Evolutionary conservation across 164 flowering plant species (phyloP).

Genomic region (Aristolochia californica): DNA sequence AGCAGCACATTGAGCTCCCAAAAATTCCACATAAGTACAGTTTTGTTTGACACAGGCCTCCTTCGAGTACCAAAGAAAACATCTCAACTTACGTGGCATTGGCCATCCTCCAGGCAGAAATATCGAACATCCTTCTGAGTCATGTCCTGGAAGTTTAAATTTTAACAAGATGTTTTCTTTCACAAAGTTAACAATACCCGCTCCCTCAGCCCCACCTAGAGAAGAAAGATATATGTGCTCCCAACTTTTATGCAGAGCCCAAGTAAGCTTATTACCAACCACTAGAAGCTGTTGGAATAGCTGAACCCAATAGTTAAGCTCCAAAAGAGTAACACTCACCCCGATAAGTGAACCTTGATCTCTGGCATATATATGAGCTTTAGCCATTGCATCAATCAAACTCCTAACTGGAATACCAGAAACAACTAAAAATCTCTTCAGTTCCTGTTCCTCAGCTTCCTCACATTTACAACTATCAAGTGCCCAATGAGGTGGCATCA

Average conservation of each 20-base stretch:
- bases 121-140: constrained; percentile 20
- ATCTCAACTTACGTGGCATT: constrained; percentile 36
- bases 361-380: constrained; percentile 62
- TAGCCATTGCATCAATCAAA: constrained; percentile 68
- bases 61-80: constrained; percentile 39
- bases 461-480: constrained; percentile 13
- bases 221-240: constrained; percentile 82
- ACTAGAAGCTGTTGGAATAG: constrained; percentile 65
- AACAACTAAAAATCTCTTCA: constrained; percentile 52
- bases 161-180: constrained; percentile 27
- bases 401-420: constrained; percentile 51
- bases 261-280: constrained; percentile 46
- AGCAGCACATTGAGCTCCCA: constrained; percentile 53
- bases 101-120: constrained; percentile 95
- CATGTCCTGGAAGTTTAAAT: constrained; percentile 10
- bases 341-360: constrained; percentile 33
- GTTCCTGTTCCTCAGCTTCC: constrained; percentile 42
- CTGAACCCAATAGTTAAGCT: constrained; percentile 83
- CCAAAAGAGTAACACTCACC: constrained; percentile 52
- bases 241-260: constrained; percentile 86
- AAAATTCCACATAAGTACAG: constrained; percentile 61
- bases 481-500: constrained; percentile 70
- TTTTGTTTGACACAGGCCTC: constrained; percentile 58
- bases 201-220: constrained; percentile 59
- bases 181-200: constrained; percentile 34